A percentile compares a stretch with the other conserved stretches of the same genome.
Conservation (phyloP, 768 basidiomycete species). For the Tubosaeta brunneosetosa region DNA sequence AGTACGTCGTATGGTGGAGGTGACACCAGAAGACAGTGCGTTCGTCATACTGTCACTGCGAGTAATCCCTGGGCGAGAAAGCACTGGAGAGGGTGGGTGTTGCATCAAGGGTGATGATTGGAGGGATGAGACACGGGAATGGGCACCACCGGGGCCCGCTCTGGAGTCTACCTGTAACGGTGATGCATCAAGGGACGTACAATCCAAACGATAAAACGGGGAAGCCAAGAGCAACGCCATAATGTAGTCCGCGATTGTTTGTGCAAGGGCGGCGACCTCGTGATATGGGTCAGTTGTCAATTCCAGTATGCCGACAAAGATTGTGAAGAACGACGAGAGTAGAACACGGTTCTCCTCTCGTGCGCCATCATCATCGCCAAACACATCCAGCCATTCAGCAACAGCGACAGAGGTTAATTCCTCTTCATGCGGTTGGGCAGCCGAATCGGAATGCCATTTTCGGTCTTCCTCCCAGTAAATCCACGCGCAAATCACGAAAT, state of each 20-base stretch:
- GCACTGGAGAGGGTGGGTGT: slow-evolving; percentile 43
- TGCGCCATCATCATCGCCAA: slow-evolving; percentile 58
- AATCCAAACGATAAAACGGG: slow-evolving; percentile 73
- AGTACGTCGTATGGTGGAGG: slow-evolving; percentile 69
- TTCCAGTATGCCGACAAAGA: slow-evolving; percentile 84
- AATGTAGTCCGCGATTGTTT: slow-evolving; percentile 89
- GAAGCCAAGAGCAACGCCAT: slow-evolving; percentile 87
- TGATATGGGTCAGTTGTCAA: slow-evolving; percentile 90
- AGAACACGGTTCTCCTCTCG: slow-evolving; percentile 79
- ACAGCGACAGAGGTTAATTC: slow-evolving; percentile 70
- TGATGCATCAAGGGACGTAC: slow-evolving; percentile 54
- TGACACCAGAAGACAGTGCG: slow-evolving; percentile 56
- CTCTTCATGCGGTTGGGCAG: slow-evolving; percentile 47
- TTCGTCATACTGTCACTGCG: slow-evolving; percentile 62
- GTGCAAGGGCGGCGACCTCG: slow-evolving; percentile 87
- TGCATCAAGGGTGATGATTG: slow-evolving; percentile 45
- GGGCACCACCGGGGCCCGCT: slow-evolving; percentile 26
- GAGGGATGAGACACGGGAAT: slow-evolving; percentile 45
- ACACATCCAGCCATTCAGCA: slow-evolving; percentile 70
- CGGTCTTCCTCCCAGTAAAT: slow-evolving; percentile 91
- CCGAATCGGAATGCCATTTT: slow-evolving; percentile 46
- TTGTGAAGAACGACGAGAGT: slow-evolving; percentile 90
- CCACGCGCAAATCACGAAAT: slow-evolving; percentile 96
- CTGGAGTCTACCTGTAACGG: slow-evolving; percentile 38
- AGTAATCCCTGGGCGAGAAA: slow-evolving; percentile 44